Evolutionary conservation across 2,329 filamentous ascomycete species (phyloP).

Genomic region (Pseudogymnoascus sp.): DNA sequence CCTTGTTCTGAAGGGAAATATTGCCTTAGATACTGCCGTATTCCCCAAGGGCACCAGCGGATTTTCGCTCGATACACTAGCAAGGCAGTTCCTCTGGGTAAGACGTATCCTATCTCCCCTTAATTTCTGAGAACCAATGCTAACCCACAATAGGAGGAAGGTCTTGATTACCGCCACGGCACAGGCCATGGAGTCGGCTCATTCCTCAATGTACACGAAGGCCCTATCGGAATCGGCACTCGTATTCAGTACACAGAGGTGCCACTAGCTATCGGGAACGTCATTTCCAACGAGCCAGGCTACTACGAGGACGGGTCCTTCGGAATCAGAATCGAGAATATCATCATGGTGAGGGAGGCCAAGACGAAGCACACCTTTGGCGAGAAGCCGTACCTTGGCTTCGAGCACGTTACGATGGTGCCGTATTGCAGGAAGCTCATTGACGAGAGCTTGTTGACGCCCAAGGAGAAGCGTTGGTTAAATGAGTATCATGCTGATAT

Average conservation of each 20-base stretch:
- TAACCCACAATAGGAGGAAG: slow-evolving; percentile 47
- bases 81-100: slow-evolving; percentile 88
- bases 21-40: slow-evolving; percentile 74
- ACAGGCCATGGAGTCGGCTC: slow-evolving; percentile 95
- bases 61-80: slow-evolving; percentile 81
- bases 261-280: slow-evolving; percentile 81
- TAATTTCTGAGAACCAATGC: background rate
- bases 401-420: slow-evolving; percentile 96
- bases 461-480: slow-evolving; percentile 73
- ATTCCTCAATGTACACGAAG: slow-evolving; percentile 94
- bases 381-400: slow-evolving; percentile 88
- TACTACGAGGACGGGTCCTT: slow-evolving; percentile 96
- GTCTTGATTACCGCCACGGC: slow-evolving; percentile 90
- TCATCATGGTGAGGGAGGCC: slow-evolving; percentile 85
- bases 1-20: slow-evolving; percentile 88
- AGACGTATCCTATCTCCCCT: slow-evolving; percentile 20
- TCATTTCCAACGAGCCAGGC: slow-evolving; percentile 91
- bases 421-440: slow-evolving; percentile 89
- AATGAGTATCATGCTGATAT: slow-evolving; percentile 81
- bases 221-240: slow-evolving; percentile 91
- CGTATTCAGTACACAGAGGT: slow-evolving; percentile 88
- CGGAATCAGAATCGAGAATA: slow-evolving; percentile 93
- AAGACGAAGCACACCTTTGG: slow-evolving; percentile 82
- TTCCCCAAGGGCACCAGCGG: slow-evolving; percentile 95
- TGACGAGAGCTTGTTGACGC: slow-evolving; percentile 63